These are phyloP conservation scores for Terfezia claveryi DNA, from an alignment of 495 filamentous ascomycete genomes.

Conservation along the genomic window DNA sequence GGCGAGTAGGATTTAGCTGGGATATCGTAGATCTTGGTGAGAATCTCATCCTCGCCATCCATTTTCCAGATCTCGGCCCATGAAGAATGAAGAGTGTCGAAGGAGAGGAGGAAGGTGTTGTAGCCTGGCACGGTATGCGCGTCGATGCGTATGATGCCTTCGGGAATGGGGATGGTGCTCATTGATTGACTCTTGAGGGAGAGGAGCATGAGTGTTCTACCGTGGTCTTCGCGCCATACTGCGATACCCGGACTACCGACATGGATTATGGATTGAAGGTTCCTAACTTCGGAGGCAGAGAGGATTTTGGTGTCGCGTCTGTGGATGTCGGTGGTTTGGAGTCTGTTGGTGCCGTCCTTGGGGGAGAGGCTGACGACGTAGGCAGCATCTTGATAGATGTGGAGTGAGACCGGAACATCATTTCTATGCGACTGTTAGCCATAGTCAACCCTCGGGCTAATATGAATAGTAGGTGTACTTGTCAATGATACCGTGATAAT, in stretches of 20 bases:
- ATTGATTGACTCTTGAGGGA: slow-evolving; percentile 3
- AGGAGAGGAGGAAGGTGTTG: slow-evolving; percentile 69
- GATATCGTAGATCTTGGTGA: slow-evolving; percentile 54
- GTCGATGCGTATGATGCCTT: slow-evolving; percentile 41
- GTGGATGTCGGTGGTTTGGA: neutral
- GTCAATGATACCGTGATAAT: neutral
- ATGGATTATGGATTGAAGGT: neutral
- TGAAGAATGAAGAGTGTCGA: slow-evolving; percentile 42
- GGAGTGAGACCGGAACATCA: slow-evolving; percentile 10
- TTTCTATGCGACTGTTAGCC: neutral
- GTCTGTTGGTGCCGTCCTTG: neutral
- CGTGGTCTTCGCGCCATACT: slow-evolving; percentile 10
- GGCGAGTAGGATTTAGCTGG: slow-evolving; percentile 37
- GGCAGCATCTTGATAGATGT: slow-evolving; percentile 1
- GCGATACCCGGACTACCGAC: neutral
- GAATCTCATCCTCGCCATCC: slow-evolving; percentile 38
- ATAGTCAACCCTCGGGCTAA: too few species aligned
- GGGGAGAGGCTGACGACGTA: slow-evolving; percentile 3
- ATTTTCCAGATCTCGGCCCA: slow-evolving; percentile 76
- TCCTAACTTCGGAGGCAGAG: neutral
- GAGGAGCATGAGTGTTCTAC: slow-evolving; percentile 8
- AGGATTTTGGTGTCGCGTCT: neutral
- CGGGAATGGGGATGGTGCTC: slow-evolving; percentile 21
- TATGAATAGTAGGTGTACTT: too few species aligned
- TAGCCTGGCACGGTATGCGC: slow-evolving; percentile 43